Conservation (phyloP, 257 asterid genomes). For the Forsythia viridissima region DNA sequence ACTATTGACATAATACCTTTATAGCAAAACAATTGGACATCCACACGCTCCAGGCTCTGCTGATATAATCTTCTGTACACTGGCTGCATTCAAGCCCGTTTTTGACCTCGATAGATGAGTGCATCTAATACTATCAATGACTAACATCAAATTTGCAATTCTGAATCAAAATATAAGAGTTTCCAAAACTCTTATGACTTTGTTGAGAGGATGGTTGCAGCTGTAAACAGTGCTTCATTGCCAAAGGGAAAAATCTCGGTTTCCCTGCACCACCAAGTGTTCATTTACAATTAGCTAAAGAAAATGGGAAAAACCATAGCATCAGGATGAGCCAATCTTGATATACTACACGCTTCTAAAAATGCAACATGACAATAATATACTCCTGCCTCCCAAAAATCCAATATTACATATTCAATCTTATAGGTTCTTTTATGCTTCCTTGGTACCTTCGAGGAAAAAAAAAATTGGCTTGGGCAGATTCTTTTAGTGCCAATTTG, state of each 20-base stretch:
- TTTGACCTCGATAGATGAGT: not conserved
- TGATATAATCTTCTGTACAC: not conserved
- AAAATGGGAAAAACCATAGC: conserved; percentile 7
- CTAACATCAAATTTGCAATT: too few relatives aligned
- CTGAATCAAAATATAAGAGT: not conserved
- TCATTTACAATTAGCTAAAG: conserved; percentile 1
- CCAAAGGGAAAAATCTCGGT: conserved; percentile 36
- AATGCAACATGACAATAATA: not conserved
- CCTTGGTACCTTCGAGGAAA: not conserved
- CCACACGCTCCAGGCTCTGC: not conserved
- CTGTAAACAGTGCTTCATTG: conserved; percentile 75
- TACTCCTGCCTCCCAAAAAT: not conserved
- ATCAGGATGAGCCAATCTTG: conserved; percentile 15
- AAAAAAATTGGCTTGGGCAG: not conserved
- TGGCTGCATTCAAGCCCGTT: not conserved
- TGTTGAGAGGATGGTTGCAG: conserved; percentile 59
- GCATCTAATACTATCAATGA: not conserved
- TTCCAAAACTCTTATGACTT: conserved; percentile 29
- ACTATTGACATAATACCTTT: not conserved
- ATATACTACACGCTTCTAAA: not conserved
- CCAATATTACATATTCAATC: not conserved
- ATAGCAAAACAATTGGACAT: not conserved
- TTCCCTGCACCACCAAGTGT: conserved; percentile 45
- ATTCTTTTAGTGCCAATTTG: not conserved
- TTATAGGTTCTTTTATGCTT: not conserved